Evolutionary conservation across 176 grass and related monocot genomes (phyloP).

Genomic region (Bothriochloa decipiens): DNA sequence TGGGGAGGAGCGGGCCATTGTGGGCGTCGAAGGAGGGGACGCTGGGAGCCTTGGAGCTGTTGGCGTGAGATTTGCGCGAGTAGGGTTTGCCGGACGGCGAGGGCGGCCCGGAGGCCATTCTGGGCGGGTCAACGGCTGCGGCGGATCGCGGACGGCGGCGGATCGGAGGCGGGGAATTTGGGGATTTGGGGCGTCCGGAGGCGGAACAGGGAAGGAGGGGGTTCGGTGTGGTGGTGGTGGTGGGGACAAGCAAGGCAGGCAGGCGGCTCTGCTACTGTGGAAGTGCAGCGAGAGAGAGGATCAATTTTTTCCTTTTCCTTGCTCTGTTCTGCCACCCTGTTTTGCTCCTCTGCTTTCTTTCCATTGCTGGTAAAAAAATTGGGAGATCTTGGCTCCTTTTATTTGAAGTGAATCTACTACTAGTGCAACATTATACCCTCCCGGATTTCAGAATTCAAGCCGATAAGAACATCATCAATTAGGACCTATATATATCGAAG

Average conservation of each 20-base stretch:
- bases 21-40: constrained; percentile 41
- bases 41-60: constrained; percentile 32
- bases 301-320: not conserved
- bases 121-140: constrained; percentile 48
- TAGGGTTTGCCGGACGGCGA: constrained; percentile 59
- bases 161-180: constrained; percentile 54
- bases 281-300: not conserved
- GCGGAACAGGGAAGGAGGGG: constrained; percentile 23
- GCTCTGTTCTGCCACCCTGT: not conserved
- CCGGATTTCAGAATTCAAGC: too few species aligned
- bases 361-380: constrained; percentile 21
- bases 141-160: constrained; percentile 40
- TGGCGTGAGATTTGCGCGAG: constrained; percentile 59
- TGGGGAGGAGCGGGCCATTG: constrained; percentile 48
- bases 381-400: not conserved
- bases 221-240: constrained; percentile 52
- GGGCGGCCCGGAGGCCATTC: constrained; percentile 56
- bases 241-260: constrained; percentile 15
- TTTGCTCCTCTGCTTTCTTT: not conserved
- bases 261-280: constrained; percentile 7
- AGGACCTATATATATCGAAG: too few species aligned
- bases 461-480: too few species aligned
- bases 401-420: not conserved
- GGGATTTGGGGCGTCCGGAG: constrained; percentile 46
- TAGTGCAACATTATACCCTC: too few species aligned